Percentiles rank a stretch among this genome's conserved stretches.
These are phyloP conservation scores for Pythium insidiosum DNA, from an alignment of 352 stramenopile species.

Conservation along the genomic window DNA sequence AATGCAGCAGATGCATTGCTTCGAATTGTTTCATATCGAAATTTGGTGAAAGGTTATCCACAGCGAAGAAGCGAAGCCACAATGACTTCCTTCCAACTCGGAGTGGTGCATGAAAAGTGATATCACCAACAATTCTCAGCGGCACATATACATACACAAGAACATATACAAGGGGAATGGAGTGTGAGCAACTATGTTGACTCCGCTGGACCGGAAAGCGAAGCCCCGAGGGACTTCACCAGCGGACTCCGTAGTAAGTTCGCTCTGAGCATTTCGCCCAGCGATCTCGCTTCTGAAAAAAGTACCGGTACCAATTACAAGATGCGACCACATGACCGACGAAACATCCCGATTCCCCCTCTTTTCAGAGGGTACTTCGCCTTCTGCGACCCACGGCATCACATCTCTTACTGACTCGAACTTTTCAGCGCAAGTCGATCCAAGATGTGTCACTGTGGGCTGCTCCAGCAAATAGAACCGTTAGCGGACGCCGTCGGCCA, in stretches of 20 bases:
- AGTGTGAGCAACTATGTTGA: conserved; percentile 88
- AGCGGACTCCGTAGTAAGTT: conserved; percentile 84
- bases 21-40: conserved; percentile 14
- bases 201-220: conserved; percentile 28
- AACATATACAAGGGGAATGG: conserved; percentile 8
- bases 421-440: conserved; percentile 70
- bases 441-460: too few relatives aligned
- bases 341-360: too few relatives aligned
- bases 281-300: conserved; percentile 81
- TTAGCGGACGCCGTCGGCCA: conserved; percentile 12
- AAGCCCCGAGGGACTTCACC: conserved; percentile 27
- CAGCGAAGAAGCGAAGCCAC: too few relatives aligned
- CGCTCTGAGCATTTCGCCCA: conserved; percentile 25
- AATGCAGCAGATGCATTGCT: background rate
- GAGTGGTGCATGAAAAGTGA: conserved; percentile 86
- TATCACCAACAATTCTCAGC: conserved; percentile 67
- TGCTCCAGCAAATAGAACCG: background rate
- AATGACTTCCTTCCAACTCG: conserved; percentile 33
- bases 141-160: conserved; percentile 14
- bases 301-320: conserved; percentile 87
- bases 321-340: conserved; percentile 23
- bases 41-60: conserved; percentile 62
- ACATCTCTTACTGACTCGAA: too few relatives aligned
- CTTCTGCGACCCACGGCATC: too few relatives aligned
- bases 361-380: too few relatives aligned